phyloP scores from a whole-genome alignment of 2,329 filamentous ascomycete genomes.

The Penicillium decumbens region DNA sequence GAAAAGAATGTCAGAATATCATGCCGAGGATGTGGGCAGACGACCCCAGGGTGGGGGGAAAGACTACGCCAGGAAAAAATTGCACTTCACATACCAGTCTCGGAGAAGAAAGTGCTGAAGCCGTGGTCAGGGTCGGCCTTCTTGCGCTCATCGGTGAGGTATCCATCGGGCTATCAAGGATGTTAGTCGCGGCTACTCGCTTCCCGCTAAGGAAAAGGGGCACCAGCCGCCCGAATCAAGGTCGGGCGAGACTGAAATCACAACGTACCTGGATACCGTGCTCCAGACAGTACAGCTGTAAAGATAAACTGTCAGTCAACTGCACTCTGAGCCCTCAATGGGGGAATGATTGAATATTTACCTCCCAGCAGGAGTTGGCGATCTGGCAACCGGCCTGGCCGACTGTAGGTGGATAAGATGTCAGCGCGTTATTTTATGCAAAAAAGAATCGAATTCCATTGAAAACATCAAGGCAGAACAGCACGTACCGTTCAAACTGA shows the following conservation, averaged over 20 bases:
- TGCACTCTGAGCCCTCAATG: conserved; percentile 9
- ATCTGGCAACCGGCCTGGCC: conserved; percentile 99
- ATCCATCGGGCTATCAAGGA: conserved; percentile 81
- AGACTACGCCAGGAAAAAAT: conserved; percentile 18
- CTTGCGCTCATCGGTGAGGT: conserved; percentile 97
- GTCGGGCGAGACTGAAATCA: conserved; percentile 17
- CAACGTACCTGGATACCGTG: conserved; percentile 91
- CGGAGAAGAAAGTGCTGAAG: conserved; percentile 99
- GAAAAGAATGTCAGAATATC: conserved; percentile 17
- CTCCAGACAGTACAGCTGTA: conserved; percentile 98
- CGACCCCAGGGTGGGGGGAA: background rate
- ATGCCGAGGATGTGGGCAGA: background rate
- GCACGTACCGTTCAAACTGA: conserved; percentile 91
- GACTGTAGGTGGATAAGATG: conserved; percentile 56
- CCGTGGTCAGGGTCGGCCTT: conserved; percentile 86
- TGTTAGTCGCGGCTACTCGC: conserved; percentile 25
- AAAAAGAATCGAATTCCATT: conserved; percentile 8
- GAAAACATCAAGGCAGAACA: conserved; percentile 12
- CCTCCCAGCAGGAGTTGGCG: conserved; percentile 99
- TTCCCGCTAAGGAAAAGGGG: conserved; percentile 18
- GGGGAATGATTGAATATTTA: conserved; percentile 51
- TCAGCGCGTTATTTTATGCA: conserved; percentile 35
- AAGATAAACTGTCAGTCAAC: conserved; percentile 33
- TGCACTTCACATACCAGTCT: conserved; percentile 70
- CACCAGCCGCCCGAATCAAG: conserved; percentile 13